These are phyloP conservation scores for Withania somnifera DNA, from an alignment of 305 asterid species.

Conservation along the genomic window DNA sequence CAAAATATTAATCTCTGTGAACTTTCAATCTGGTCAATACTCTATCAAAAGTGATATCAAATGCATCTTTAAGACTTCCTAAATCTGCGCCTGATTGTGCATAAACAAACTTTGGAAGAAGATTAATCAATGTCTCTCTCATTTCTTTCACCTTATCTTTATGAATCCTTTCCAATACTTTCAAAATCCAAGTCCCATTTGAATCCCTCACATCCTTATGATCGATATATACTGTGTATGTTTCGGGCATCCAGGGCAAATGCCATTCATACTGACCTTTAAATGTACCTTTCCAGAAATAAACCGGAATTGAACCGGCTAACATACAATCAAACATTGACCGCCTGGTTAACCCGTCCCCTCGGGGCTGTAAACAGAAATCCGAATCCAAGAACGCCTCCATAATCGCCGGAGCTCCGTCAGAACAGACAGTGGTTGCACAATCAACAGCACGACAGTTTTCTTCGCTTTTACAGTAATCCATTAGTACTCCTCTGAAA, in stretches of 20 bases:
- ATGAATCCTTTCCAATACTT: slow-evolving; percentile 13
- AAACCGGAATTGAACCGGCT: slow-evolving; percentile 43
- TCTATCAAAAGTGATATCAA: slow-evolving; percentile 21
- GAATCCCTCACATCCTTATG: slow-evolving; percentile 18
- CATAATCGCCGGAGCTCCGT: slow-evolving; percentile 28
- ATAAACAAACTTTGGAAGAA: slow-evolving; percentile 23
- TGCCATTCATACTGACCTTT: slow-evolving; percentile 30
- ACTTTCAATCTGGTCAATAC: slow-evolving; percentile 11
- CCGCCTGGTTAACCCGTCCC: slow-evolving; percentile 29
- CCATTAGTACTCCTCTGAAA: slow-evolving; percentile 24
- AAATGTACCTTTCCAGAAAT: slow-evolving; percentile 31
- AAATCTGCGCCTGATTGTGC: not conserved
- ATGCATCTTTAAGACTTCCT: slow-evolving; percentile 17
- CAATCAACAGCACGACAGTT: slow-evolving; percentile 38
- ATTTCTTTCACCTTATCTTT: slow-evolving; percentile 17
- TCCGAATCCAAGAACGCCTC: slow-evolving; percentile 36
- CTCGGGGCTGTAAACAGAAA: slow-evolving; percentile 46
- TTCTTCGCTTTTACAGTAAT: slow-evolving; percentile 28
- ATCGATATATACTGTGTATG: slow-evolving; percentile 29
- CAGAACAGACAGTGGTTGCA: slow-evolving; percentile 19
- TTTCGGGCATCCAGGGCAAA: slow-evolving; percentile 13
- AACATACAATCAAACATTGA: slow-evolving; percentile 48
- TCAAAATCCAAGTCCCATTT: slow-evolving; percentile 16
- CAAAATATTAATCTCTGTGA: not conserved
- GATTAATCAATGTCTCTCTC: slow-evolving; percentile 19